Base-by-base conservation (phyloP, 495 filamentous ascomycete species). In the Bacidia gigantensis region DNA sequence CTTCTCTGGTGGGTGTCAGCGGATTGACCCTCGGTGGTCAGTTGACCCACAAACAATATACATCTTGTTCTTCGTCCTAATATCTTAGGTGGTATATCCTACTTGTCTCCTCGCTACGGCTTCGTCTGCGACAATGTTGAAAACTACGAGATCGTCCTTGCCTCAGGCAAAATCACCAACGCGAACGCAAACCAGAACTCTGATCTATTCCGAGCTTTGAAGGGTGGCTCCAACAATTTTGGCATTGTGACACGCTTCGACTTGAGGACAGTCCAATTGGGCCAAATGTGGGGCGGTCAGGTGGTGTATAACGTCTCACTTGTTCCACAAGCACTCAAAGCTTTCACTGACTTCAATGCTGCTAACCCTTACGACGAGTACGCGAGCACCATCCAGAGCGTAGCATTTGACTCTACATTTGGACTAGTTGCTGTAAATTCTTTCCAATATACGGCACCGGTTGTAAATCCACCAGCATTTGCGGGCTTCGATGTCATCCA, bases 241-340 rank as follows among this genome's bases (percentile, higher is more conserved):
- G 70, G 67, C 18, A 63, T 73, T 47, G 69, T 80, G 11, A 77
- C 73, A 0, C 64, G 62, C 12, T 77, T 74, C 40, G 62, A 66
- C 3, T 58, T 78, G 10, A 55, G 64, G 18, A 76, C 73, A 0
- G 73, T 77, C 41, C 59, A 66, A 9, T 69, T 73, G 3, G 65
- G 67, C 52, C 60, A 70, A 53, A 58, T 79, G 49, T 72, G 68
- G 68, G 71, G 69, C 46, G 72, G 71, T 25, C 52, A 68, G 11
- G 58, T 64, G 35, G 57, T 63, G 14, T 71, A 65, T 43, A 29
- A 59, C 58, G 54, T 62, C 12, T 52, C 62, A 45, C 51, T 56
- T 5, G 44, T 62, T 2, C 59, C 60, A 3, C 52, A 43, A 2
- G 41, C 41, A 7, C 43, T 57, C 23, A 18, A 43, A 3, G 55